These are phyloP conservation scores for Anastatica hierochuntica DNA, from an alignment of 345 rosid genomes.

Conservation along the genomic window DNA sequence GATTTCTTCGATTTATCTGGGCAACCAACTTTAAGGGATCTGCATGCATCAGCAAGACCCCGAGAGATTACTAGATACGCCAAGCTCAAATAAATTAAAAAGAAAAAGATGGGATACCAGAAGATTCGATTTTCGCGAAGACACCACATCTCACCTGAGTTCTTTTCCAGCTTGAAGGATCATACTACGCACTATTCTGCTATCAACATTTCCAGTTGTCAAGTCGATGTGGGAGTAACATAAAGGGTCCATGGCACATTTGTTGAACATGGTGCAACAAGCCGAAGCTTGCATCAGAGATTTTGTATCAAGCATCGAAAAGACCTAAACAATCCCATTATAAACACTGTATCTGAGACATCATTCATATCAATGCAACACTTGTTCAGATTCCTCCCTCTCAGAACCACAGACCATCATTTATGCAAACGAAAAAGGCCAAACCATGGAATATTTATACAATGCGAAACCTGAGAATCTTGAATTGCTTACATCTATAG, in stretches of 20 bases:
- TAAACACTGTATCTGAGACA: neutral
- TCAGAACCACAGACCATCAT: too few species aligned
- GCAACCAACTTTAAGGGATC: conserved; percentile 62
- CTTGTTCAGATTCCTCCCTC: too few species aligned
- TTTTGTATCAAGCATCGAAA: conserved; percentile 70
- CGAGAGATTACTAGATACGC: neutral
- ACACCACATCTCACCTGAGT: conserved; percentile 37
- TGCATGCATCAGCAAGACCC: conserved; percentile 5
- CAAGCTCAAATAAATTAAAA: neutral
- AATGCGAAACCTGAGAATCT: neutral
- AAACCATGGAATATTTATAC: too few species aligned
- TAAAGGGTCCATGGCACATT: conserved; percentile 63
- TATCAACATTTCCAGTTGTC: conserved; percentile 44
- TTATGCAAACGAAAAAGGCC: too few species aligned
- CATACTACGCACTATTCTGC: conserved; percentile 53
- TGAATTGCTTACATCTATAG: neutral
- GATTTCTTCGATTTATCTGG: conserved; percentile 22
- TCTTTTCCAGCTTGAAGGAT: conserved; percentile 65
- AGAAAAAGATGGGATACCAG: too few species aligned
- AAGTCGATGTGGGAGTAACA: conserved; percentile 57
- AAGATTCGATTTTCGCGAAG: neutral
- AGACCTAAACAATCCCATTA: conserved; percentile 31
- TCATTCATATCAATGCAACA: too few species aligned
- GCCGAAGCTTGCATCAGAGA: conserved; percentile 62
- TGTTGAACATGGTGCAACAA: conserved; percentile 65